Evolutionary conservation across 2,329 filamentous ascomycete species (phyloP).

Genomic region (Ophiostoma piceae): DNA sequence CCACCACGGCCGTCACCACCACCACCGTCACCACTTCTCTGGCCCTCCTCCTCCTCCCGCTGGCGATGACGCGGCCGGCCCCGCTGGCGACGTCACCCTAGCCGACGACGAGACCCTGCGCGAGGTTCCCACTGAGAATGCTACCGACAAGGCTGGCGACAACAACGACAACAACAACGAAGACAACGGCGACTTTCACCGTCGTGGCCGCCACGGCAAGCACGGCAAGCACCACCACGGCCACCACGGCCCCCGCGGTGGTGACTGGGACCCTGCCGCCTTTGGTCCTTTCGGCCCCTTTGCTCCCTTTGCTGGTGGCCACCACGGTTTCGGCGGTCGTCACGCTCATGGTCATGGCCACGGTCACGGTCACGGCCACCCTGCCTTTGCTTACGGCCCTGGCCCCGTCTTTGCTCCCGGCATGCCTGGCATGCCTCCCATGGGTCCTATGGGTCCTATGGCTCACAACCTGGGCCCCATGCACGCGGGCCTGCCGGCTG

Average conservation of each 20-base stretch:
- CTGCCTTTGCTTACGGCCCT: no score
- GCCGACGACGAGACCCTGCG: neutral
- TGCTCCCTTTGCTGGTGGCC: neutral
- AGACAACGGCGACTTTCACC: constrained; percentile 3
- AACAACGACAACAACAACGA: neutral
- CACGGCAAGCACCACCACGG: neutral
- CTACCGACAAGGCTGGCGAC: constrained; percentile 13
- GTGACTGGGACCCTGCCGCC: constrained; percentile 9
- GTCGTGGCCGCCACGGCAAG: constrained; percentile 7
- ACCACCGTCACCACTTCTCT: constrained; percentile 17
- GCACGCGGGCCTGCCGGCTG: neutral
- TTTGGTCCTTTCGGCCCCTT: constrained; percentile 16
- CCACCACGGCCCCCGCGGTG: constrained; percentile 2
- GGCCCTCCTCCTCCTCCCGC: constrained; percentile 21
- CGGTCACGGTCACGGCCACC: neutral
- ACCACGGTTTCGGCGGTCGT: neutral
- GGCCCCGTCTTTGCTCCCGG: neutral
- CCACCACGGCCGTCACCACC: constrained; percentile 25
- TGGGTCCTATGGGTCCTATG: neutral
- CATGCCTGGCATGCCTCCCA: neutral
- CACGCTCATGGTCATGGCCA: neutral
- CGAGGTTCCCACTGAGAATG: neutral
- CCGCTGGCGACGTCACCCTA: neutral
- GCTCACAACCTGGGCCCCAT: neutral
- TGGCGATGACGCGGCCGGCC: neutral